Conservation (phyloP, 768 basidiomycete species). For the Suillus plorans region DNA sequence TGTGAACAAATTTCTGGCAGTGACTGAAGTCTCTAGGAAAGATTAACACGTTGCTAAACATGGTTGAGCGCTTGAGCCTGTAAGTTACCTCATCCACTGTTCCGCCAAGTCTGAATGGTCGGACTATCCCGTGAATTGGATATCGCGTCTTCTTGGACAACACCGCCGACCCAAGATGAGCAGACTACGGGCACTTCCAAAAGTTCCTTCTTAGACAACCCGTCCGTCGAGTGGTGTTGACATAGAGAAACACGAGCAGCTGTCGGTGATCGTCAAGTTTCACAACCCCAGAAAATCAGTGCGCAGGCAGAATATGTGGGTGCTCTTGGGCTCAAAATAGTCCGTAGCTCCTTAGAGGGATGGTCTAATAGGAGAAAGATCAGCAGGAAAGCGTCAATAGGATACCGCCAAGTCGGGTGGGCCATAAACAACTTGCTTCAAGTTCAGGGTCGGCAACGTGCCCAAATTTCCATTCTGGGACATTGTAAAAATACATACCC, state of each 20-base stretch:
- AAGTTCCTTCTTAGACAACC: background rate
- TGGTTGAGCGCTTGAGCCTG: background rate
- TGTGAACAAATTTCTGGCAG: background rate
- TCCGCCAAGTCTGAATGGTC: background rate
- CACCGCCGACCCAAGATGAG: background rate
- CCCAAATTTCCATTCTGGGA: background rate
- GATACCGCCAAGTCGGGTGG: background rate
- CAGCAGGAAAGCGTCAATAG: background rate
- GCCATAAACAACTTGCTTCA: background rate
- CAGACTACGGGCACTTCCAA: background rate
- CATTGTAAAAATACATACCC: background rate
- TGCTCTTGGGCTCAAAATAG: background rate
- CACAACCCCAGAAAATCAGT: background rate
- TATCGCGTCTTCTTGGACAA: background rate
- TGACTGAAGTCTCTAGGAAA: background rate
- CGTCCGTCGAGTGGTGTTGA: background rate
- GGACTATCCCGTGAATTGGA: conserved; percentile 3
- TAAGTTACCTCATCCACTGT: background rate
- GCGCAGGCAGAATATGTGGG: no score
- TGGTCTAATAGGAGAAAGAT: background rate
- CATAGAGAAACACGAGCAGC: background rate
- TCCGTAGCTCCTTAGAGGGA: background rate
- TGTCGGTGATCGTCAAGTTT: background rate
- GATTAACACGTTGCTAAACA: background rate
- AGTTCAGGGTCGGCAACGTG: conserved; percentile 1